These are phyloP conservation scores for Lentinus tigrinus DNA, from an alignment of 768 basidiomycete genomes.

Conservation along the genomic window DNA sequence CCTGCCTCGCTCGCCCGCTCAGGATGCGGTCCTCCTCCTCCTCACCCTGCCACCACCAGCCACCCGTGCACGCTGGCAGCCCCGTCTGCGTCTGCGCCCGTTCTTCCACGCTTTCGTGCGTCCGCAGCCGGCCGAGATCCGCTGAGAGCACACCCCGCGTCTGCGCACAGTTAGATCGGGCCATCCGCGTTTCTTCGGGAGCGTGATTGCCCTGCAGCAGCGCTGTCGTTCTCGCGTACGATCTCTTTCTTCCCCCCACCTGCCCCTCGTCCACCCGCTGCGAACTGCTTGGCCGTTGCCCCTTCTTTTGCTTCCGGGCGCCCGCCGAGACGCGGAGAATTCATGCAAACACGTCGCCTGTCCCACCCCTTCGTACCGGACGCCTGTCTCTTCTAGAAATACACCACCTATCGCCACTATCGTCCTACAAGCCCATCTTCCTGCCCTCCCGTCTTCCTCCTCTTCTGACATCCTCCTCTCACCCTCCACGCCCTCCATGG, in stretches of 20 bases:
- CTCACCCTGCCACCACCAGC: neutral
- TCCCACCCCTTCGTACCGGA: slow-evolving; percentile 13
- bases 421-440: slow-evolving; percentile 2
- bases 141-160: no score
- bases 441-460: slow-evolving; percentile 4
- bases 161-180: no score
- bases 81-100: neutral
- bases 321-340: slow-evolving; percentile 14
- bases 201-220: neutral
- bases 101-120: neutral
- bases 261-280: neutral
- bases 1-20: neutral
- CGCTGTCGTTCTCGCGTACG: neutral
- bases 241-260: neutral
- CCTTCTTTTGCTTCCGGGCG: slow-evolving; percentile 2
- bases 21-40: neutral
- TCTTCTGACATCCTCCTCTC: slow-evolving; percentile 1
- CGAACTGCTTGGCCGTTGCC: neutral
- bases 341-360: neutral
- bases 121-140: neutral
- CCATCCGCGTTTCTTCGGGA: no score
- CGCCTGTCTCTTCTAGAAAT: slow-evolving; percentile 23
- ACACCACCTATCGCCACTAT: slow-evolving; percentile 19
- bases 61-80: neutral
- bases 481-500: slow-evolving; percentile 20